A percentile compares a stretch with the other conserved stretches of the same genome.
These are phyloP conservation scores for Helianthus tuberosus DNA, from an alignment of 129 eudicot species.

Conservation along the genomic window DNA sequence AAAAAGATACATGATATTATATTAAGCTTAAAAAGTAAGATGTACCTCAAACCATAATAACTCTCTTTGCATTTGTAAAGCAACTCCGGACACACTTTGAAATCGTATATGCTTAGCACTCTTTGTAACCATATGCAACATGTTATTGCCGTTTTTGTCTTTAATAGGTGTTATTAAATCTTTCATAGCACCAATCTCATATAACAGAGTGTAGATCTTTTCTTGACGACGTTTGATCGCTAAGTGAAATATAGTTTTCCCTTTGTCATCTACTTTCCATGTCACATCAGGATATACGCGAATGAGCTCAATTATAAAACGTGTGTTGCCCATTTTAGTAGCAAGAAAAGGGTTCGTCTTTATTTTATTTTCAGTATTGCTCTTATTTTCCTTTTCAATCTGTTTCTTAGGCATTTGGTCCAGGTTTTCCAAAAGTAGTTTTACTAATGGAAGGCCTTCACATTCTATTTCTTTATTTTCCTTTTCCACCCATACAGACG, in stretches of 20 bases:
- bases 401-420: no score
- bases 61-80: conserved; percentile 25
- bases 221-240: no score
- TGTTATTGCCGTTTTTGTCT: neutral
- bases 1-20: no score
- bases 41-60: conserved; percentile 20
- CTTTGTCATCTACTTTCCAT: conserved; percentile 17
- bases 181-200: conserved; percentile 28
- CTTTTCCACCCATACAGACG: neutral
- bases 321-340: conserved; percentile 1
- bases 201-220: neutral
- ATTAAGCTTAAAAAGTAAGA: neutral
- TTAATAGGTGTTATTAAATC: conserved; percentile 10
- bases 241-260: conserved; percentile 10
- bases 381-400: no score
- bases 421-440: no score
- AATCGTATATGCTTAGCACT: neutral
- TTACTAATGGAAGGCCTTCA: no score
- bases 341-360: neutral
- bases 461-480: no score
- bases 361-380: neutral
- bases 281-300: conserved; percentile 19
- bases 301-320: conserved; percentile 17
- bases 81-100: conserved; percentile 17
- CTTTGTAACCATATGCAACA: conserved; percentile 20